Evolutionary conservation across 2,329 filamentous ascomycete species (phyloP), one percentile per base, ranked within the genome.

Genomic region (Fusarium staphyleae): DNA sequence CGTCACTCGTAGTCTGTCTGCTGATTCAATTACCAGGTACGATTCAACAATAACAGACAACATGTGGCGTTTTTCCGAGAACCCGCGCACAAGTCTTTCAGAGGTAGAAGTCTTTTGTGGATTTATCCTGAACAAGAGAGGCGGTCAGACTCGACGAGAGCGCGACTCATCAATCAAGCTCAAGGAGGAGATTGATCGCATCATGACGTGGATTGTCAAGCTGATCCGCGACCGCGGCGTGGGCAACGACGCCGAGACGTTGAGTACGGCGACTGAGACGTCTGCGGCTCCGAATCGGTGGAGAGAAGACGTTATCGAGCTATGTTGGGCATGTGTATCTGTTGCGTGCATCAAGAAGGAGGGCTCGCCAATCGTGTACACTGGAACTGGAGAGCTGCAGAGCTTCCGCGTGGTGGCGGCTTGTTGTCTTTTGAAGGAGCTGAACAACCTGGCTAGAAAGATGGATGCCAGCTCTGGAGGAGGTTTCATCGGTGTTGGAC

Each of bases 71-170:
- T 80, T 70, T 26, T 74, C 81, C 0, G 76, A 81, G 5, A 78
- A 81, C 35, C 74, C 80, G 0, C 72, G 73, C 6, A 67, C 68
- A 14, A 69, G 71, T 0, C 69, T 85, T 7, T 75, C 69, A 0
- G 82, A 85, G 61, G 69, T 81, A 0, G 82, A 85, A 52, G 79
- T 81, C 0, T 83, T 84, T 46, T 81, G 81, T 18, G 82, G 82
- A 8, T 77, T 74, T n/a, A 77, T 85, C n/a, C 68, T 83, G 33
- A 83, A 80, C 67, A 80, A 77, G 55, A 70, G 67, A 0, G 81
- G 81, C 0, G 60, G 71, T 0, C 81, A 82, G 66, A 81, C 77
- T 0, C 70, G 72, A 9, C 77, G 79, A 3, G 80, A 84, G 58
- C 76, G 80, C 3, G 81, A 85, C 39, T 72, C 74, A 2, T 83